Conservation (phyloP, 768 basidiomycete genomes). For the Lactarius akahatsu region DNA sequence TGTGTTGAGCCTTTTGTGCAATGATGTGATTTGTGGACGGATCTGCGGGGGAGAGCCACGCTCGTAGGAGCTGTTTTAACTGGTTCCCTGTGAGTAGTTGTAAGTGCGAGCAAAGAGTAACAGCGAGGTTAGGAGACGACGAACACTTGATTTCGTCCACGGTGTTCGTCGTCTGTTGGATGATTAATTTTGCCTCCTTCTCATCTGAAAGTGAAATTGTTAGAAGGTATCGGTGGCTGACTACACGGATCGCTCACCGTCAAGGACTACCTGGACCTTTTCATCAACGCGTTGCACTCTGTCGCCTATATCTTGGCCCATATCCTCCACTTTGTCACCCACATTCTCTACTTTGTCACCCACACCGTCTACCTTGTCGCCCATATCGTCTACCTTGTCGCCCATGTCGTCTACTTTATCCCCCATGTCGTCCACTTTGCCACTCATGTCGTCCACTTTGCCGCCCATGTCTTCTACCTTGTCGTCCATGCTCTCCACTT, state of each 20-base stretch:
- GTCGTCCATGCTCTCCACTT: too few species aligned
- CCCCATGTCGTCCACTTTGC: not conserved
- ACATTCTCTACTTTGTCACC: not conserved
- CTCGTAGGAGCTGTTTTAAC: not conserved
- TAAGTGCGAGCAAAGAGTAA: too few species aligned
- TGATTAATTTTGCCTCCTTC: too few species aligned
- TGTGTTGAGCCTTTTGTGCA: not conserved
- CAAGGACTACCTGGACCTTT: not conserved
- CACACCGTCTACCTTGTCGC: too few species aligned
- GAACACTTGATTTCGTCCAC: not conserved
- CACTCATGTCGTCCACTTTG: not conserved
- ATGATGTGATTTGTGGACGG: not conserved
- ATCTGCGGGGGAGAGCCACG: not conserved
- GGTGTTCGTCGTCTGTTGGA: not conserved
- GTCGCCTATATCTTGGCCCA: too few species aligned
- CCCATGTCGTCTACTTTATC: not conserved
- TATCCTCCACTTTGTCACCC: not conserved
- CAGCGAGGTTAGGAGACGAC: too few species aligned
- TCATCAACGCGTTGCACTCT: not conserved
- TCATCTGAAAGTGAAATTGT: not conserved
- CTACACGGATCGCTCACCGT: not conserved
- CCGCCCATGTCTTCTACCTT: too few species aligned
- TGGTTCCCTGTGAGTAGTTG: not conserved
- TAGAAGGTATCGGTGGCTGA: not conserved
- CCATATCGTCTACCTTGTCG: too few species aligned